Conservation (phyloP, 305 asterid species). For the Ilex paraguariensis region DNA sequence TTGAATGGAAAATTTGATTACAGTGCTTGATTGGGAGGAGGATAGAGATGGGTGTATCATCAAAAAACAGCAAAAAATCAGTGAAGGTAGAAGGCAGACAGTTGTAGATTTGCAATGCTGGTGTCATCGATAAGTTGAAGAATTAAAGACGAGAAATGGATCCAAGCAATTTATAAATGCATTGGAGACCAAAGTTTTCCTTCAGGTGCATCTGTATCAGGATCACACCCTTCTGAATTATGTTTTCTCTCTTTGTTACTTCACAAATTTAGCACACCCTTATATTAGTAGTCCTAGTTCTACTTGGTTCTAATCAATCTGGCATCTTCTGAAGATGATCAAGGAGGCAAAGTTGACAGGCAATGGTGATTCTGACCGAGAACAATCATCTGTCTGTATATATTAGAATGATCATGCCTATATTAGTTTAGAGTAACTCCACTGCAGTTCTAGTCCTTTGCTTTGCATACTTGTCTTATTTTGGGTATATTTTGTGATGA, state of each 20-base stretch:
- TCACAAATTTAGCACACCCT: neutral
- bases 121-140: slow-evolving; percentile 43
- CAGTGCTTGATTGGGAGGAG: slow-evolving; percentile 38
- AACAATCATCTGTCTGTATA: too few relatives aligned
- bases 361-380: slow-evolving; percentile 8
- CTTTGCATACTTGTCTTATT: neutral
- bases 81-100: slow-evolving; percentile 19
- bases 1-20: slow-evolving; percentile 27
- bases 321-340: slow-evolving; percentile 24
- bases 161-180: slow-evolving; percentile 36
- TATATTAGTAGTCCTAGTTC: too few relatives aligned
- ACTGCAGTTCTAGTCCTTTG: too few relatives aligned
- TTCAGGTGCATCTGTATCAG: slow-evolving; percentile 24
- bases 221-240: neutral
- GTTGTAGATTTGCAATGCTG: slow-evolving; percentile 50
- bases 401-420: too few relatives aligned
- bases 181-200: slow-evolving; percentile 37
- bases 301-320: neutral
- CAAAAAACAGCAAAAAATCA: slow-evolving; percentile 9
- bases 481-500: neutral
- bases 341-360: slow-evolving; percentile 29
- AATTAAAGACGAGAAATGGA: slow-evolving; percentile 40
- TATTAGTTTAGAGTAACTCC: too few relatives aligned
- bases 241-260: neutral
- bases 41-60: slow-evolving; percentile 24